A percentile compares a stretch with the other conserved stretches of the same genome.
Evolutionary conservation across 164 flowering plant species (phyloP).

Genomic region (Tinospora cordifolia): DNA sequence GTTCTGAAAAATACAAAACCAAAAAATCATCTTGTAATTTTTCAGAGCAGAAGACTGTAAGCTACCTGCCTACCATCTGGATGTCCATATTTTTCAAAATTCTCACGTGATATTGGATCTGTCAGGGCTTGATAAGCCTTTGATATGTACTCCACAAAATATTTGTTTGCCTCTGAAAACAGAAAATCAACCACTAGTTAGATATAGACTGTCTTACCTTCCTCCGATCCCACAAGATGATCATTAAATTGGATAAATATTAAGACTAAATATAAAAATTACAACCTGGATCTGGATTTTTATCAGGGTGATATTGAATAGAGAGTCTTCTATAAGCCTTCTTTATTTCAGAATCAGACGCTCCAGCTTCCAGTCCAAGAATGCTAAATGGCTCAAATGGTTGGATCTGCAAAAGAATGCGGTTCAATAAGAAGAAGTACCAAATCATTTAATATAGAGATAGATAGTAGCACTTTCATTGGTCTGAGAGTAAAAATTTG

Average conservation of each 20-base stretch:
- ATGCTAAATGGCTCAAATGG: slow-evolving; percentile 86
- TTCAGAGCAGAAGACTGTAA: neutral
- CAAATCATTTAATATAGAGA: neutral
- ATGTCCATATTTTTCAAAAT: slow-evolving; percentile 96
- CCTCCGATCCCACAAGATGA: neutral
- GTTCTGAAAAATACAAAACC: neutral
- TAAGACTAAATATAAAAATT: slow-evolving; percentile 5
- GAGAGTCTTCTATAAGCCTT: slow-evolving; percentile 92
- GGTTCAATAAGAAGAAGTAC: neutral
- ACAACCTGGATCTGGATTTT: slow-evolving; percentile 99
- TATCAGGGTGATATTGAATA: slow-evolving; percentile 96
- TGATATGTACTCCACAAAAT: slow-evolving; percentile 85
- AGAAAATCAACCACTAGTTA: slow-evolving; percentile 12
- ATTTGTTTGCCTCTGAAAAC: slow-evolving; percentile 75
- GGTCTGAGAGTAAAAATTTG: neutral
- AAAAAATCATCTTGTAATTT: slow-evolving; percentile 7
- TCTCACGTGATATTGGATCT: slow-evolving; percentile 91
- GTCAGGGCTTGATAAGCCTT: slow-evolving; percentile 98
- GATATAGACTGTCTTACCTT: neutral
- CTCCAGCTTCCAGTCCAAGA: slow-evolving; percentile 82
- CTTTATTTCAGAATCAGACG: slow-evolving; percentile 83
- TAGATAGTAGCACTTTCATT: neutral
- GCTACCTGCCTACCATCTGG: slow-evolving; percentile 98
- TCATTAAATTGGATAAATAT: neutral
- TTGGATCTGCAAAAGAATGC: slow-evolving; percentile 39